These are phyloP conservation scores for Trifolium subterraneum DNA, from an alignment of 306 rosid species.

Conservation along the genomic window DNA sequence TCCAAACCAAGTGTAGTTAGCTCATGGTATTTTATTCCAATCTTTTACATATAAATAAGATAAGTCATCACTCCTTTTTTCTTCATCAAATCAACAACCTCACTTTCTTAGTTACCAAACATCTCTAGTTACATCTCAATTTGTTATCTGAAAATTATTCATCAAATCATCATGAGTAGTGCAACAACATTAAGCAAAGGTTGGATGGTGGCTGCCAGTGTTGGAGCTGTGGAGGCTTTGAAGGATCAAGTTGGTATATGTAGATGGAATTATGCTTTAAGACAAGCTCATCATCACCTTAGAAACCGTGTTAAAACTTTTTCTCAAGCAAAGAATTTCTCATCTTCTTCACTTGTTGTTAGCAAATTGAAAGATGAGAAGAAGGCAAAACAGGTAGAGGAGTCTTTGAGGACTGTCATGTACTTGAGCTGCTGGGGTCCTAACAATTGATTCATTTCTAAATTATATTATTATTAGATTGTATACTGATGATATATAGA, in stretches of 20 bases:
- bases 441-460: conserved; percentile 13
- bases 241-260: conserved; percentile 6
- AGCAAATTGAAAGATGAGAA: conserved; percentile 46
- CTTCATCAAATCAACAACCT: neutral
- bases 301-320: conserved; percentile 22
- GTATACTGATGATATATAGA: neutral
- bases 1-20: neutral
- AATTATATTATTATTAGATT: neutral
- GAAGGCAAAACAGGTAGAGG: conserved; percentile 61
- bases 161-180: conserved; percentile 2
- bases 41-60: conserved; percentile 4
- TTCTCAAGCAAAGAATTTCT: conserved; percentile 47
- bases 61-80: neutral
- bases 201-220: neutral
- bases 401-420: conserved; percentile 71
- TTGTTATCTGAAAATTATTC: neutral
- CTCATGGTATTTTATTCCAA: neutral
- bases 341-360: conserved; percentile 48
- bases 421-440: conserved; percentile 70
- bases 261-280: conserved; percentile 14
- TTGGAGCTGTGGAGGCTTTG: conserved; percentile 16
- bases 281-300: neutral
- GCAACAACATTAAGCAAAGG: conserved; percentile 10
- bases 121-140: neutral
- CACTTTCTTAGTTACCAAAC: neutral